phyloP scores from a whole-genome alignment of 2,329 filamentous ascomycete genomes.

The Pseudogymnoascus sp. region DNA sequence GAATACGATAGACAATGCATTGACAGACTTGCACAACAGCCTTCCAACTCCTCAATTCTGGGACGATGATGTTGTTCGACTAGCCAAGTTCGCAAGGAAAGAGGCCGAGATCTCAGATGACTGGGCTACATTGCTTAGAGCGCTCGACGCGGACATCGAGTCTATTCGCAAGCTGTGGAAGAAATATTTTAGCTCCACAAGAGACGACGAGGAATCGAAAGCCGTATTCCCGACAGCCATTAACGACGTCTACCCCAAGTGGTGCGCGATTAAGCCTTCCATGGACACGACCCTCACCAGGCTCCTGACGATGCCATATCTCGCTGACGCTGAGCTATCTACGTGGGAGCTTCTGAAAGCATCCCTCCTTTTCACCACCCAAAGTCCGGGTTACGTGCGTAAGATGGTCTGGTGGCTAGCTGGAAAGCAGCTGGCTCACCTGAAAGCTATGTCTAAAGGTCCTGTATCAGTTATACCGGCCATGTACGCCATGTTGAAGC shows the following conservation, averaged over 20 bases:
- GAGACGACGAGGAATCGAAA: conserved; percentile 7
- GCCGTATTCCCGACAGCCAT: conserved; percentile 11
- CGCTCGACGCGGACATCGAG: conserved; percentile 16
- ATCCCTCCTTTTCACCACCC: conserved; percentile 29
- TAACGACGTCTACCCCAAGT: conserved; percentile 17
- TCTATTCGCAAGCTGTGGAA: conserved; percentile 16
- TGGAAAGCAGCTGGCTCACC: conserved; percentile 22
- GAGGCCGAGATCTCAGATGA: conserved; percentile 12
- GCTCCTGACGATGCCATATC: conserved; percentile 15
- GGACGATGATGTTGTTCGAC: conserved; percentile 22
- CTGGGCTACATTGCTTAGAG: conserved; percentile 14
- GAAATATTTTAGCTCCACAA: not conserved
- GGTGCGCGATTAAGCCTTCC: conserved; percentile 21
- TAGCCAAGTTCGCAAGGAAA: conserved; percentile 15
- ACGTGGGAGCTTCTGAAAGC: conserved; percentile 41
- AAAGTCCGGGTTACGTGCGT: not conserved
- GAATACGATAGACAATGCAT: conserved; percentile 29
- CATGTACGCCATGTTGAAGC: conserved; percentile 21
- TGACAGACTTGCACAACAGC: conserved; percentile 22
- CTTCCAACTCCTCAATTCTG: conserved; percentile 15
- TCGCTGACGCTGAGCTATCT: conserved; percentile 18
- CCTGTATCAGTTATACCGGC: conserved; percentile 10
- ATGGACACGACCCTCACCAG: conserved; percentile 16
- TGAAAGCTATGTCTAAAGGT: conserved; percentile 20
- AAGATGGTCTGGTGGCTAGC: conserved; percentile 26